These are phyloP conservation scores for Dryas drummondii DNA, from an alignment of 306 rosid genomes.

Conservation along the genomic window DNA sequence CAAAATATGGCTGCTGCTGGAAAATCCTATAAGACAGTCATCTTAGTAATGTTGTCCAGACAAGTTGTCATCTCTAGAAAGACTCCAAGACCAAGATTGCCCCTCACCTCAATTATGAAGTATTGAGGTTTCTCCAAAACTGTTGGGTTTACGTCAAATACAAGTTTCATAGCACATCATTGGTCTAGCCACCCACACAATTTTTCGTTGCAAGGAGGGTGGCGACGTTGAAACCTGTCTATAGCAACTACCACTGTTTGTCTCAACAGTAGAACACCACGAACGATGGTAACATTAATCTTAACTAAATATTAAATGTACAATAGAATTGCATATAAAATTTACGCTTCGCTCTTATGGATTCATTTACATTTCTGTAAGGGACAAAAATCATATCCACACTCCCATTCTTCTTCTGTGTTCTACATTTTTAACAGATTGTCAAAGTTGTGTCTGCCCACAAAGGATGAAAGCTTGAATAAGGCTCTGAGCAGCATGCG, in stretches of 20 bases:
- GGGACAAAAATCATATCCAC: background rate
- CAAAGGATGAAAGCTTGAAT: slow-evolving; percentile 83
- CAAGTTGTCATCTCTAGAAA: no score
- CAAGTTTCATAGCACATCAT: no score
- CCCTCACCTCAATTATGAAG: no score
- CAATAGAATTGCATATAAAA: background rate
- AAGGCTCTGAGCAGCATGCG: slow-evolving; percentile 67
- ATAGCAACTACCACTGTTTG: background rate
- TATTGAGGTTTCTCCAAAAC: no score
- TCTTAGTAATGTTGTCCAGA: no score
- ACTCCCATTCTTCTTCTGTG: slow-evolving; percentile 4
- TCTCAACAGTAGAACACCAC: background rate
- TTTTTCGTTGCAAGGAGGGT: no score
- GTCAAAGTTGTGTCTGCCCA: slow-evolving; percentile 52
- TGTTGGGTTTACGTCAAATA: no score
- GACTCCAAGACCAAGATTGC: no score
- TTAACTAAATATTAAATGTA: background rate
- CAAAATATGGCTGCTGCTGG: no score
- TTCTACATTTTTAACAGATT: background rate
- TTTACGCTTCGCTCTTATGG: background rate
- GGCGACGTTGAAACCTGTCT: no score
- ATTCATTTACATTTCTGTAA: background rate
- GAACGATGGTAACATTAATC: background rate
- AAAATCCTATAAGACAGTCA: no score
- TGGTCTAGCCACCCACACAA: no score